These are phyloP conservation scores for Neonothopanus nambi DNA, from an alignment of 1,284 basidiomycete genomes.

Conservation along the genomic window DNA sequence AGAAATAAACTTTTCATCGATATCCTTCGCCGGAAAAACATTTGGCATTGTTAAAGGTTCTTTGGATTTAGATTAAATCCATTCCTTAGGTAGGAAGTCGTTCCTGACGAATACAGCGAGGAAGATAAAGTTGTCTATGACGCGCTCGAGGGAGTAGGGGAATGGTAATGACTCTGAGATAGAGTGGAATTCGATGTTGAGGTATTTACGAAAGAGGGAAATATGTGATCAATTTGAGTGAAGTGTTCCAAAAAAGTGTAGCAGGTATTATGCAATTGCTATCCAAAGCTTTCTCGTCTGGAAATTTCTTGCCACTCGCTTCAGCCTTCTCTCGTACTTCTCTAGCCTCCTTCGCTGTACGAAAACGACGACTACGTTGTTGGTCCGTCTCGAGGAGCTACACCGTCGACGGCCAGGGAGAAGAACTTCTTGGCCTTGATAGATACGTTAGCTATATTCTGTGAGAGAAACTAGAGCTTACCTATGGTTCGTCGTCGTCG, in stretches of 20 bases:
- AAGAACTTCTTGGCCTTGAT: slow-evolving; percentile 97
- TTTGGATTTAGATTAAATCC: slow-evolving; percentile 47
- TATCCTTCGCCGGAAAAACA: slow-evolving; percentile 69
- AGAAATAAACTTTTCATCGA: slow-evolving; percentile 79
- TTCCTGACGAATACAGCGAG: slow-evolving; percentile 97
- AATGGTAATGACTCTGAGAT: too few species aligned
- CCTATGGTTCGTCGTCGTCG: too few species aligned
- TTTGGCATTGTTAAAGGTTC: slow-evolving; percentile 71
- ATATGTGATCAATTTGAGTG: slow-evolving; percentile 86
- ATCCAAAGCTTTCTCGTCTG: slow-evolving; percentile 94
- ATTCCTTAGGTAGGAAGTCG: too few species aligned
- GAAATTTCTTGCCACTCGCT: slow-evolving; percentile 92
- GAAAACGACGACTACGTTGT: too few species aligned
- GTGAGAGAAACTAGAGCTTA: too few species aligned
- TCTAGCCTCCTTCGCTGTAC: too few species aligned
- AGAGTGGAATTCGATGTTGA: too few species aligned
- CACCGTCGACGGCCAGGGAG: slow-evolving; percentile 98
- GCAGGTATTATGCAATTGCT: slow-evolving; percentile 99
- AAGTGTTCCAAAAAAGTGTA: slow-evolving; percentile 86
- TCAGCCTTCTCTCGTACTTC: too few species aligned
- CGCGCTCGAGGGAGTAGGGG: too few species aligned
- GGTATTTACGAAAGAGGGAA: slow-evolving; percentile 94
- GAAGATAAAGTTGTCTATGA: slow-evolving; percentile 97
- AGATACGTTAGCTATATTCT: too few species aligned
- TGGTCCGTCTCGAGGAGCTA: slow-evolving; percentile 88